Conservation (phyloP, 1,139 yeast species). For the Taphrina communis region DNA sequence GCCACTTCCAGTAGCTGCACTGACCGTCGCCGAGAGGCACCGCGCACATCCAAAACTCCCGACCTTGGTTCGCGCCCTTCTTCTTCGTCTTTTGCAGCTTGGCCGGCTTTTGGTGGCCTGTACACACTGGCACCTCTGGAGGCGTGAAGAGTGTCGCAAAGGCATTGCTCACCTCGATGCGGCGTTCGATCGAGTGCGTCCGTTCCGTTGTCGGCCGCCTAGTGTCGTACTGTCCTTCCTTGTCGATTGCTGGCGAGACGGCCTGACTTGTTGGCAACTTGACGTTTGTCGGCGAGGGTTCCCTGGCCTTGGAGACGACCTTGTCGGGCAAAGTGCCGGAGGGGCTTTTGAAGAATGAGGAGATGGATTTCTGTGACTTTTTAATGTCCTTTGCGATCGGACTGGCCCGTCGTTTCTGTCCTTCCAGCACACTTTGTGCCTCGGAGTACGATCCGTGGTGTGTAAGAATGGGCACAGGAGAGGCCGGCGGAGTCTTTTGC, state of each 20-base stretch:
- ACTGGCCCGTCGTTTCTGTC: slow-evolving; percentile 3
- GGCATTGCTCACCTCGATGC: slow-evolving; percentile 19
- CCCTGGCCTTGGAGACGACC: not conserved
- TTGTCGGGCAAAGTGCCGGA: not conserved
- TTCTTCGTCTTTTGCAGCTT: slow-evolving; percentile 50
- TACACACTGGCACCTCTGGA: slow-evolving; percentile 50
- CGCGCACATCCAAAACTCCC: slow-evolving; percentile 54
- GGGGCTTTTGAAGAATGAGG: slow-evolving; percentile 31
- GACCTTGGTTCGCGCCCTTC: slow-evolving; percentile 53
- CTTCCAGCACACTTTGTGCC: not conserved
- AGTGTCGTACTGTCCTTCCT: not conserved
- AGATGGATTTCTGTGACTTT: slow-evolving; percentile 21
- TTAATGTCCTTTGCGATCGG: not conserved
- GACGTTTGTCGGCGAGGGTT: not conserved
- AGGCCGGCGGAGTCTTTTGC: slow-evolving; percentile 15
- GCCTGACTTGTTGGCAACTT: not conserved
- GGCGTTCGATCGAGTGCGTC: slow-evolving; percentile 11
- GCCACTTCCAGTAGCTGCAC: slow-evolving; percentile 54
- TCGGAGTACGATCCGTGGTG: not conserved
- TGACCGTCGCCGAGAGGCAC: slow-evolving; percentile 51
- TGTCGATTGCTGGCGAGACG: not conserved
- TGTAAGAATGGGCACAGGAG: slow-evolving; percentile 23
- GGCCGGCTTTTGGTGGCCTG: slow-evolving; percentile 52
- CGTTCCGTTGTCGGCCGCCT: slow-evolving; percentile 19
- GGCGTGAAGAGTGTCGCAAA: slow-evolving; percentile 51